Conservation (phyloP, 2,329 filamentous ascomycete genomes). For the Pseudopyricularia javanii region DNA sequence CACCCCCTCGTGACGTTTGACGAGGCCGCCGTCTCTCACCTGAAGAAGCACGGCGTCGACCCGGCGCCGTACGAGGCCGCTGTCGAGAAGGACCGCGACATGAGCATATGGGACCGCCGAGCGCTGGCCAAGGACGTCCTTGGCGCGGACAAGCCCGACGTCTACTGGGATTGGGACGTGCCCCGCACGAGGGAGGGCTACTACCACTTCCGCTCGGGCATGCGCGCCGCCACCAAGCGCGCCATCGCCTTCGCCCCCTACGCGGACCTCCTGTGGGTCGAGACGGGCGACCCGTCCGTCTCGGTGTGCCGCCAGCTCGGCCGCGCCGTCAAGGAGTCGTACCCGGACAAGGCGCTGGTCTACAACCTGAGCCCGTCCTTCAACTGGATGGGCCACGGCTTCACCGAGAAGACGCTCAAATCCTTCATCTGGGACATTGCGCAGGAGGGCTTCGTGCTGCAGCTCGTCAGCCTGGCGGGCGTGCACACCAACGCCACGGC, state of each 20-base stretch:
- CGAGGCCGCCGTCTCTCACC: slow-evolving; percentile 70
- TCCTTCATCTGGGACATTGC: slow-evolving; percentile 96
- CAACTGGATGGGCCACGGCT: slow-evolving; percentile 97
- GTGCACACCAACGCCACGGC: slow-evolving; percentile 54
- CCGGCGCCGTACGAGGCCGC: slow-evolving; percentile 54
- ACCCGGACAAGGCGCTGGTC: slow-evolving; percentile 77
- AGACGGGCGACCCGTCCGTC: slow-evolving; percentile 83
- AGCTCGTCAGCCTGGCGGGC: slow-evolving; percentile 55
- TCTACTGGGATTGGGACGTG: slow-evolving; percentile 83
- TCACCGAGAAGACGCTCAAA: slow-evolving; percentile 68
- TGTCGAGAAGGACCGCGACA: slow-evolving; percentile 52
- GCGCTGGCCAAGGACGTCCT: slow-evolving; percentile 56
- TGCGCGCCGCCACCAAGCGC: slow-evolving; percentile 81
- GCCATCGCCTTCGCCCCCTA: slow-evolving; percentile 85
- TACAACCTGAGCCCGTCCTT: slow-evolving; percentile 96
- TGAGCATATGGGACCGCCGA: slow-evolving; percentile 69
- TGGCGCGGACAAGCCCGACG: slow-evolving; percentile 34
- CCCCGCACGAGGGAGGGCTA: slow-evolving; percentile 88
- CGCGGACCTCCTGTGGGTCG: slow-evolving; percentile 92
- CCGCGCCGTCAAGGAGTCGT: slow-evolving; percentile 54
- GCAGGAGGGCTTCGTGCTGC: slow-evolving; percentile 65
- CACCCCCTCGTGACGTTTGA: slow-evolving; percentile 84
- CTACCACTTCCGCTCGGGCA: slow-evolving; percentile 80
- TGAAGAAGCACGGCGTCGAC: slow-evolving; percentile 52
- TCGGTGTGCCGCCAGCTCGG: slow-evolving; percentile 65